A percentile compares a stretch with the other conserved stretches of the same genome.
Evolutionary conservation across 306 rosid genomes (phyloP).

Genomic region (Luffa acutangula): DNA sequence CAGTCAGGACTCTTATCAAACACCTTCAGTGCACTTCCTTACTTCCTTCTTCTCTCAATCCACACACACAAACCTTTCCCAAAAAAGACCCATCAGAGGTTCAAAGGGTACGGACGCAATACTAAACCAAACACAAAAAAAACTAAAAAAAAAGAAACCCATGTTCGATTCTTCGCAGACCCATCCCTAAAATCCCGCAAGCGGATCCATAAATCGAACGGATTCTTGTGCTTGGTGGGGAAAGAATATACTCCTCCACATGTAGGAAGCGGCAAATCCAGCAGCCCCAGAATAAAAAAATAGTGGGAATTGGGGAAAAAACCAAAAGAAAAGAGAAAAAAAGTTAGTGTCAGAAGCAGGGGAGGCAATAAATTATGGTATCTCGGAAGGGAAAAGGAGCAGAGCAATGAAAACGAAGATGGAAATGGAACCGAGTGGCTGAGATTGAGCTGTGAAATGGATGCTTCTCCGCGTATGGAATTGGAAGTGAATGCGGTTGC

Average conservation of each 20-base stretch:
- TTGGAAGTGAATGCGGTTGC: conserved; percentile 16
- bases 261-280: conserved; percentile 34
- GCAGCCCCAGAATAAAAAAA: conserved; percentile 30
- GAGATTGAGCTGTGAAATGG: conserved; percentile 22
- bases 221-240: conserved; percentile 39
- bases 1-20: conserved; percentile 5
- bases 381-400: background rate
- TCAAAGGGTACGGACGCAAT: background rate
- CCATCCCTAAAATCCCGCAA: conserved; percentile 50
- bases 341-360: conserved; percentile 34
- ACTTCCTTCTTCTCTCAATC: background rate
- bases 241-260: conserved; percentile 50
- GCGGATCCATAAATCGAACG: conserved; percentile 26
- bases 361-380: background rate
- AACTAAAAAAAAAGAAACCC: conserved; percentile 20
- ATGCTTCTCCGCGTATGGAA: conserved; percentile 39
- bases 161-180: conserved; percentile 20
- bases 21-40: background rate
- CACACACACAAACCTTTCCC: background rate
- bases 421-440: conserved; percentile 1
- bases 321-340: conserved; percentile 23
- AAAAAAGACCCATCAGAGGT: background rate
- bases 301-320: background rate
- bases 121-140: conserved; percentile 5
- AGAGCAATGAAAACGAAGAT: conserved; percentile 13